phyloP scores from a whole-genome alignment of 2,329 filamentous ascomycete species.

The Penicillium sp. region DNA sequence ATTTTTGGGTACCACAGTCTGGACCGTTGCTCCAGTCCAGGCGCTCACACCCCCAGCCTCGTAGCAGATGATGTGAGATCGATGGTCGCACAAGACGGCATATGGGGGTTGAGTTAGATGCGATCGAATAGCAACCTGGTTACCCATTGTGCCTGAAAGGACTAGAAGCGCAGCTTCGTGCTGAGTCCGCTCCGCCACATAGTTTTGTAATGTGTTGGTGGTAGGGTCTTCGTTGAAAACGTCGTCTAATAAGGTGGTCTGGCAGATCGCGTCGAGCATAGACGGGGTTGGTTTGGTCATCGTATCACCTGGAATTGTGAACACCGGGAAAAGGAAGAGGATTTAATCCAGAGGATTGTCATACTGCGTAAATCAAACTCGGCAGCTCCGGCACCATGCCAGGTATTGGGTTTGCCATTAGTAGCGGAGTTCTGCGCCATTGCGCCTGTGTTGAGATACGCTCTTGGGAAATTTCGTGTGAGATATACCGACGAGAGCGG shows the following conservation, averaged over 20 bases:
- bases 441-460: slow-evolving; percentile 17
- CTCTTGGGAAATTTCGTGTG: slow-evolving; percentile 10
- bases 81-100: slow-evolving; percentile 72
- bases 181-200: slow-evolving; percentile 69
- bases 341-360: background rate
- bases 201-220: slow-evolving; percentile 71
- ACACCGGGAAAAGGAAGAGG: background rate
- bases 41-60: slow-evolving; percentile 67
- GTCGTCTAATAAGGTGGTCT: slow-evolving; percentile 76
- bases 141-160: slow-evolving; percentile 90
- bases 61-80: slow-evolving; percentile 70
- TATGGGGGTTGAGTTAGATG: slow-evolving; percentile 79
- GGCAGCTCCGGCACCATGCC: slow-evolving; percentile 50
- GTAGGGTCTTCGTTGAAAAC: slow-evolving; percentile 78
- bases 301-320: slow-evolving; percentile 54
- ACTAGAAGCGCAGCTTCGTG: slow-evolving; percentile 79
- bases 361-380: slow-evolving; percentile 57
- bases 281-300: slow-evolving; percentile 73
- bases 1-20: slow-evolving; percentile 66
- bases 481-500: background rate
- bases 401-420: slow-evolving; percentile 29
- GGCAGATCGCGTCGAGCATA: slow-evolving; percentile 77
- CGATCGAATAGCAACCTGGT: slow-evolving; percentile 77
- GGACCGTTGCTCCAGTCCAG: slow-evolving; percentile 68
- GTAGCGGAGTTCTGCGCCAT: slow-evolving; percentile 5